phyloP scores from a whole-genome alignment of 257 asterid species.

The Agastache rugosa region DNA sequence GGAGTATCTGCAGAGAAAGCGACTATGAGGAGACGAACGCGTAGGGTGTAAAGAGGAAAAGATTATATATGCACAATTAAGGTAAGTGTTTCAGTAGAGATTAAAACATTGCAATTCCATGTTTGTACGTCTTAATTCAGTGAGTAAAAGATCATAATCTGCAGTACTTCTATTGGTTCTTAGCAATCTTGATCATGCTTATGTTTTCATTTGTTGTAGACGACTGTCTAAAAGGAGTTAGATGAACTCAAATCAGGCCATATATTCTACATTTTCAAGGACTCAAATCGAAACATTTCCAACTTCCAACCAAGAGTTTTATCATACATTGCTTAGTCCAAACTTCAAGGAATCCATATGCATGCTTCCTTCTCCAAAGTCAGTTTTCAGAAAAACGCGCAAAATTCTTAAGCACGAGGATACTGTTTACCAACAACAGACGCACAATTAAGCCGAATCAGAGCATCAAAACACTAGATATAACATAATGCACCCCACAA shows the following conservation, averaged over 20 bases:
- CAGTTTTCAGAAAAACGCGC: not conserved
- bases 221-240: not conserved
- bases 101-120: not conserved
- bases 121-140: not conserved
- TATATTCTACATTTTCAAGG: not conserved
- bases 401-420: not conserved
- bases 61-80: too few species aligned
- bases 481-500: not conserved
- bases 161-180: not conserved
- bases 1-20: slow-evolving; percentile 33
- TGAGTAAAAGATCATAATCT: not conserved
- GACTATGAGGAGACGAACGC: not conserved
- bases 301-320: not conserved
- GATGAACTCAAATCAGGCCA: not conserved
- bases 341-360: not conserved
- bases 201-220: not conserved
- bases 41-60: not conserved
- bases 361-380: not conserved
- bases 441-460: not conserved
- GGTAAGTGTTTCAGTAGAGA: not conserved
- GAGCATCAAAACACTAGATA: not conserved
- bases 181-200: not conserved
- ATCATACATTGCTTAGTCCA: not conserved
- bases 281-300: slow-evolving; percentile 5
- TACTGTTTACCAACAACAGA: not conserved